These are phyloP conservation scores for Sporopachydermia cereana DNA, from an alignment of 1,139 yeast genomes.

Conservation along the genomic window DNA sequence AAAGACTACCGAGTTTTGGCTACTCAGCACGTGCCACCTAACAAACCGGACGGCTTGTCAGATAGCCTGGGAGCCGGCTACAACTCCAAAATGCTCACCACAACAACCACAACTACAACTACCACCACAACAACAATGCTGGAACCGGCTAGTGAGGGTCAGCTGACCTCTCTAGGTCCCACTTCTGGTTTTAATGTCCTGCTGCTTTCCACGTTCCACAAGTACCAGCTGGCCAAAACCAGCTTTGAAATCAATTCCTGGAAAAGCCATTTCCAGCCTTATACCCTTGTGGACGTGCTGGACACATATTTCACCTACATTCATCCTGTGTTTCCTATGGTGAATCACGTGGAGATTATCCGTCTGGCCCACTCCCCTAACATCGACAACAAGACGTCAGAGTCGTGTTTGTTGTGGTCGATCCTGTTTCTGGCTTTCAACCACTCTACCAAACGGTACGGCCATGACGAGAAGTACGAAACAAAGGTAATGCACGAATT, in stretches of 20 bases:
- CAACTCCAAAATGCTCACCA: not conserved
- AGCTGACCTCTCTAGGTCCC: conserved; percentile 11
- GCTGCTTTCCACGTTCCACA: conserved; percentile 12
- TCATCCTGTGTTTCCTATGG: conserved; percentile 14
- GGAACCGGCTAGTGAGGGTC: not conserved
- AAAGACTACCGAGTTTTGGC: conserved; percentile 5
- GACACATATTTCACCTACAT: conserved; percentile 13
- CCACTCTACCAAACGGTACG: conserved; percentile 9
- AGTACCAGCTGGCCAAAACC: conserved; percentile 11
- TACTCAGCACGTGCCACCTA: not conserved
- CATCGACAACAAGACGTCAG: conserved; percentile 9
- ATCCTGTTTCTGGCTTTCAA: conserved; percentile 12
- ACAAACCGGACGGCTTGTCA: not conserved
- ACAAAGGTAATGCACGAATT: conserved; percentile 13
- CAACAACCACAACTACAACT: conserved; percentile 4
- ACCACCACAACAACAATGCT: conserved; percentile 3
- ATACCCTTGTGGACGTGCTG: conserved; percentile 11
- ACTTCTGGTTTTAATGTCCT: conserved; percentile 14
- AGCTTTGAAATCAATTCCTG: conserved; percentile 12
- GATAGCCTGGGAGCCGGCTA: not conserved
- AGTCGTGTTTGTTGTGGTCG: conserved; percentile 13
- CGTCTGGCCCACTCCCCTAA: conserved; percentile 10
- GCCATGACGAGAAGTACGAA: conserved; percentile 3
- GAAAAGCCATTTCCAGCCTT: conserved; percentile 11
- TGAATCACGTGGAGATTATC: conserved; percentile 11